Evolutionary conservation across 2,329 filamentous ascomycete species (phyloP).

Genomic region (Mycocentrospora acerina): DNA sequence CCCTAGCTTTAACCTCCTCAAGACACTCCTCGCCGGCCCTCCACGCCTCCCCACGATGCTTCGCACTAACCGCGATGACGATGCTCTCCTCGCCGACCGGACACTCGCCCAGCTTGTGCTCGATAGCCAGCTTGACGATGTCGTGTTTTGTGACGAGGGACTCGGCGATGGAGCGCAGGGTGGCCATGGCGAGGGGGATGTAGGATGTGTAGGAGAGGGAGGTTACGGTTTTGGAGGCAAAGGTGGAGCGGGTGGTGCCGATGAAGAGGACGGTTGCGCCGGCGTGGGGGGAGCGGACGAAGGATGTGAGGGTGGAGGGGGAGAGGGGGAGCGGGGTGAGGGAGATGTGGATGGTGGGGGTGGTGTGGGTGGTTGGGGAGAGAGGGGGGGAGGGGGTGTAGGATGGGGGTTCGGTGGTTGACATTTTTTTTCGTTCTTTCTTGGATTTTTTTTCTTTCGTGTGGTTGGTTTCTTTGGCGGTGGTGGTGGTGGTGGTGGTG

Average conservation of each 20-base stretch:
- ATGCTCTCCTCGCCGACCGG: conserved; percentile 94
- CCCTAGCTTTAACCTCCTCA: conserved; percentile 79
- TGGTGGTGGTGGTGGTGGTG: neutral
- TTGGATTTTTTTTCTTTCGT: neutral
- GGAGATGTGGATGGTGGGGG: conserved; percentile 61
- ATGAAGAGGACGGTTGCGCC: conserved; percentile 38
- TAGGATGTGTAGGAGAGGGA: conserved; percentile 78
- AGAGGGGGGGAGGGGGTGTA: conserved; percentile 32
- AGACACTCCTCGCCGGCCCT: conserved; percentile 83
- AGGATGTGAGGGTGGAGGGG: conserved; percentile 59
- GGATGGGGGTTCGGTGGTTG: conserved; percentile 27
- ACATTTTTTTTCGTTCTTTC: conserved; percentile 17
- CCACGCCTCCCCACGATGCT: conserved; percentile 86
- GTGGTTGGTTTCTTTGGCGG: neutral
- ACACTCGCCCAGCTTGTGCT: conserved; percentile 82
- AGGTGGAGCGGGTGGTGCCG: conserved; percentile 76
- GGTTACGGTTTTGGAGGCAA: conserved; percentile 69
- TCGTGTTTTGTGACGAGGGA: conserved; percentile 61
- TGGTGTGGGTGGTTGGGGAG: conserved; percentile 28
- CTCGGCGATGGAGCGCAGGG: conserved; percentile 66
- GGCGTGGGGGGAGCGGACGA: conserved; percentile 59
- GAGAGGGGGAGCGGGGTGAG: conserved; percentile 66
- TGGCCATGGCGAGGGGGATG: conserved; percentile 66
- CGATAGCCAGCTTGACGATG: conserved; percentile 73
- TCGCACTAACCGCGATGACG: conserved; percentile 79